Evolutionary conservation across 306 rosid species (phyloP).

Genomic region (Elaeagnus macrophylla): DNA sequence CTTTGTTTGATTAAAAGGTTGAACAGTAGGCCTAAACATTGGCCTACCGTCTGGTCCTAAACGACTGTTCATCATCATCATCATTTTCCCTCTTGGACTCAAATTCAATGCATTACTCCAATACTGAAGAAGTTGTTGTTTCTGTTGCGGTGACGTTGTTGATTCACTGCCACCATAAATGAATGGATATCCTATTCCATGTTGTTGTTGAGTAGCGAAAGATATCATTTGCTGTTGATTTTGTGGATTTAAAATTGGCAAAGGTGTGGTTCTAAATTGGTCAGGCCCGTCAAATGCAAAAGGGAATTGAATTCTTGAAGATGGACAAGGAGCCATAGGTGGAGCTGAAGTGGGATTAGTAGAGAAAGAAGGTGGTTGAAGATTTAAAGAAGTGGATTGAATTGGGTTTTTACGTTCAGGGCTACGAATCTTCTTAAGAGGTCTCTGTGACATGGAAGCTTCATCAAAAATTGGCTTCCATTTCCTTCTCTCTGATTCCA

Average conservation of each 20-base stretch:
- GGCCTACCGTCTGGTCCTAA: too few species aligned
- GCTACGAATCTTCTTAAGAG: conserved; percentile 68
- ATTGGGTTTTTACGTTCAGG: conserved; percentile 36
- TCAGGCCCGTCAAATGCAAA: conserved; percentile 47
- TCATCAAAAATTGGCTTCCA: conserved; percentile 51
- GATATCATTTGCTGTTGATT: conserved; percentile 20
- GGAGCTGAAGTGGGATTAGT: conserved; percentile 7
- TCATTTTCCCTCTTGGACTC: too few species aligned
- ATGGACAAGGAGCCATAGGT: not conserved
- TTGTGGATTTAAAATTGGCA: conserved; percentile 18
- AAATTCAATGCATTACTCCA: too few species aligned
- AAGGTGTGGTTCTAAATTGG: conserved; percentile 28
- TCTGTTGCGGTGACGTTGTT: too few species aligned
- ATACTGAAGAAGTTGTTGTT: too few species aligned
- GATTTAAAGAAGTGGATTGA: conserved; percentile 26
- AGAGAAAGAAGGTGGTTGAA: conserved; percentile 14
- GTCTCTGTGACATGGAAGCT: conserved; percentile 44
- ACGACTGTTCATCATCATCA: too few species aligned
- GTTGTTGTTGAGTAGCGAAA: conserved; percentile 26
- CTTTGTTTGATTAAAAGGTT: conserved; percentile 58
- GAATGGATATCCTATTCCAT: conserved; percentile 28
- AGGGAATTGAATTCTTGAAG: conserved; percentile 62
- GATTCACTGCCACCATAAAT: not conserved
- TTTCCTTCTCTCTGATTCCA: conserved; percentile 29
- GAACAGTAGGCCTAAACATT: conserved; percentile 40